Percentiles rank a stretch among this genome's conserved stretches.
Conservation (phyloP, 768 basidiomycete species). For the Rhodotorula toruloides region DNA sequence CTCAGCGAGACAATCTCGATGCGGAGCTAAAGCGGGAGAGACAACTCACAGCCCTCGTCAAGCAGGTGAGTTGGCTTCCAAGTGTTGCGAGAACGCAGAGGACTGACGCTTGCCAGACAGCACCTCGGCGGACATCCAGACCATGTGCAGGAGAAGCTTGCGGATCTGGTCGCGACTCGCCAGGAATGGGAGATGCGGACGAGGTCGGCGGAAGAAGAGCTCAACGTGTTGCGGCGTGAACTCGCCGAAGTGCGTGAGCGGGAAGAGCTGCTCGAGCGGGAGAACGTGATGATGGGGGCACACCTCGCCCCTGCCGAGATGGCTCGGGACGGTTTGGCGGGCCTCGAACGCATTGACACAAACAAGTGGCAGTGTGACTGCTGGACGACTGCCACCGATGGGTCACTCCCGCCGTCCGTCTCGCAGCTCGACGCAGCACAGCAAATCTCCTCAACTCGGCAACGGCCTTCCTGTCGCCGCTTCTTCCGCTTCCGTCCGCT, state of each 20-base stretch:
- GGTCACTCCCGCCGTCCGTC: too few relatives aligned
- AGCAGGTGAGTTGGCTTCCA: constrained; percentile 1
- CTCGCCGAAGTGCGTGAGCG: too few relatives aligned
- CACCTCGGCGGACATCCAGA: constrained; percentile 16
- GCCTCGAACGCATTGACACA: neutral
- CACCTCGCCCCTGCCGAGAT: constrained; percentile 4
- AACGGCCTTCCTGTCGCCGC: too few relatives aligned
- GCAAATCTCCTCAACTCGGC: too few relatives aligned
- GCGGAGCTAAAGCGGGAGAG: constrained; percentile 10
- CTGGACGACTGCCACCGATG: neutral
- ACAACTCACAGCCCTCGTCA: neutral
- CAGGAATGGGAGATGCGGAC: constrained; percentile 16
- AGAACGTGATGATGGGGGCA: constrained; percentile 11
- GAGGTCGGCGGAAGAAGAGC: constrained; percentile 4
- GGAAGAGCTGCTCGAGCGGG: constrained; percentile 1
- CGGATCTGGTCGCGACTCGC: constrained; percentile 3
- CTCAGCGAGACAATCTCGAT: constrained; percentile 13
- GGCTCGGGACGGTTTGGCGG: neutral
- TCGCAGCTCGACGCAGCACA: too few relatives aligned
- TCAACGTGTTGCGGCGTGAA: constrained; percentile 1
- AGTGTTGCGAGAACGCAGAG: neutral
- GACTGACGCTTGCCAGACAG: neutral
- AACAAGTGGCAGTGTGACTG: too few relatives aligned
- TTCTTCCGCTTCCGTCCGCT: too few relatives aligned
- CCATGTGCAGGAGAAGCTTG: constrained; percentile 6